Base-by-base conservation (phyloP, 805 yeast species). In the Ogataea naganishii region DNA sequence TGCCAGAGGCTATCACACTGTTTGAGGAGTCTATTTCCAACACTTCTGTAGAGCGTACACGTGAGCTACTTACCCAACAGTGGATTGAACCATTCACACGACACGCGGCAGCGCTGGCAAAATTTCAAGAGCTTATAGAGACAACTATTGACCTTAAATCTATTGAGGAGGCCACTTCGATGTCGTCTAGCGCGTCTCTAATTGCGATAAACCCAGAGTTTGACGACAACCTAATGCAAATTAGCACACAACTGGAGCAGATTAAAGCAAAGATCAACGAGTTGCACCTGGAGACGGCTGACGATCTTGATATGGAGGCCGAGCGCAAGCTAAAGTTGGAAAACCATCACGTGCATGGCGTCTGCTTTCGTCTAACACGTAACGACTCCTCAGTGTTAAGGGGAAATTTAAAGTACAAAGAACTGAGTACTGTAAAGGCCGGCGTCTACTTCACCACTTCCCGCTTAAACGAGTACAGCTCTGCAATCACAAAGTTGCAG, bases 341-440 rank as follows among this genome's bases (percentile, higher is more conserved):
- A 51, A 74, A 80, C 32, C 95, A 89, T 49, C 81, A 71, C 38
- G 73, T 70, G 17, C 94, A 84, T 53, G 96, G 96, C 14, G 88
- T 95, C 94, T 85, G 96, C 53, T 73, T 89, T 67, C 67, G 97
- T 43, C 70, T 92, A 14, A 92, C 98, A 1, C 72, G 98, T 53
- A 78, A 74, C 33, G 97, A 92, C 47, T 88, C 95, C 3, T 65
- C 80, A 8, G 78, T 81, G 14, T 62, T 92, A 35, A 72, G 97
- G 43, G 71, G 69, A 9, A 58, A 63, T 28, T 64, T 62, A 33
- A 66, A 71, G 23, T 88, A 78, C 49, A 68, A 68, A 30, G 96
- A 92, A 52, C 62, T 89, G 25, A 82, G 86, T 30, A 89, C 96
- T 0, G 94, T 85, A 18, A 92, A 92, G 51, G 95, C 96, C 2